A percentile compares a stretch with the other conserved stretches of the same genome.
These are phyloP conservation scores for Lasiodiplodia gonubiensis DNA, from an alignment of 2,329 filamentous ascomycete genomes.

Conservation along the genomic window DNA sequence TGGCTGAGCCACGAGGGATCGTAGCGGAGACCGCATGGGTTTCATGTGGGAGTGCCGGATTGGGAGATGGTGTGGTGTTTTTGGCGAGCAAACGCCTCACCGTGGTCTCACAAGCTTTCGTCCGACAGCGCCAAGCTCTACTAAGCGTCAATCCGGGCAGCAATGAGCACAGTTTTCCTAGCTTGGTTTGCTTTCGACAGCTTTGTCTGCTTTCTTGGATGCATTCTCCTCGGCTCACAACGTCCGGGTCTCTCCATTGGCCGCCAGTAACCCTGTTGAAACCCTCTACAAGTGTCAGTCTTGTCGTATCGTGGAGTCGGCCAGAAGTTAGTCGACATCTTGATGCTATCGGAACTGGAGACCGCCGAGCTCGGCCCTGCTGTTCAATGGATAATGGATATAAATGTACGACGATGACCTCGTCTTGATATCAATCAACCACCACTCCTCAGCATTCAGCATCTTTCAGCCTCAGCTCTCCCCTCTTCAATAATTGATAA, in stretches of 20 bases:
- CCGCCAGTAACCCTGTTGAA: constrained; percentile 8
- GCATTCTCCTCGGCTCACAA: background rate
- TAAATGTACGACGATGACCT: background rate
- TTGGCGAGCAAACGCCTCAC: constrained; percentile 16
- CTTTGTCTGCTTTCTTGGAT: background rate
- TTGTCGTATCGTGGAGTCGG: background rate
- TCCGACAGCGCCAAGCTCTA: constrained; percentile 19
- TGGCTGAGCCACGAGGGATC: background rate
- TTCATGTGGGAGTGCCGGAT: constrained; percentile 8
- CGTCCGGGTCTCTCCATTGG: background rate
- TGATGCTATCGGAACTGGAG: background rate
- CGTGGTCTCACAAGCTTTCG: constrained; percentile 24
- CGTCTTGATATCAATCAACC: background rate
- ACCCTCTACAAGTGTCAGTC: constrained; percentile 17
- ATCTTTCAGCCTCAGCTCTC: too few relatives aligned
- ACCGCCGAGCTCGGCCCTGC: background rate
- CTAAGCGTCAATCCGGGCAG: constrained; percentile 7
- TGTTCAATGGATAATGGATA: background rate
- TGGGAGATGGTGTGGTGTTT: background rate
- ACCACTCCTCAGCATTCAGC: background rate
- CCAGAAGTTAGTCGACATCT: constrained; percentile 2
- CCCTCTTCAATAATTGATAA: constrained; percentile 13
- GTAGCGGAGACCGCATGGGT: background rate
- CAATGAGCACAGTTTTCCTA: background rate
- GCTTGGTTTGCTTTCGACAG: background rate